Base-by-base conservation (phyloP, 805 yeast genomes). In the Kodamaea kakaduensis region DNA sequence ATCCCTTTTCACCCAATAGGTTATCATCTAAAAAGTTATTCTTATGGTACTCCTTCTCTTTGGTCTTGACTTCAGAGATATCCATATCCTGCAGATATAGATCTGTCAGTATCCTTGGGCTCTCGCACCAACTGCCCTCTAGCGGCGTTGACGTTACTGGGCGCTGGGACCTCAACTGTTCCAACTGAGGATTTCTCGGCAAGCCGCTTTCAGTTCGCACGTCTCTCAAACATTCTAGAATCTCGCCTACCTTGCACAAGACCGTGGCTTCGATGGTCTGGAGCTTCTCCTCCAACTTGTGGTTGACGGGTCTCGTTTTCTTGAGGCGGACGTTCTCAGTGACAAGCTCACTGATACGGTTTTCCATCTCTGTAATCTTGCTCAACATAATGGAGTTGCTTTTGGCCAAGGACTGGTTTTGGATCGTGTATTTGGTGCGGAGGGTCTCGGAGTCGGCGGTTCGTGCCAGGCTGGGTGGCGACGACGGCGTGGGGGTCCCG, bases 331-430 rank as follows among this genome's bases (percentile, higher is more conserved):
- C 59, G 44, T 77, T 77, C 42, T 77, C 80, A 39, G 65, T 69
- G 9, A 69, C 65, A 45, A 78, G 52, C 13, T 70, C 75, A 15
- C 68, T 60, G 16, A 78, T 51, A 39, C 65, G 71, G 9, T 57
- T 50, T 51, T 81, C 86, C 51, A 83, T 52, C 18, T 69, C 75
- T 3, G 70, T 54, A 17, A 81, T 61, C 43, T 66, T 73, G 24
- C 68, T 51, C 66, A 71, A 62, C 51, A 81, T 58, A 15, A 65
- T 51, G 3, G 81, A 70, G 50, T 78, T 80, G 32, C 70, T 73
- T 42, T 68, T 74, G 1, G 85, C 85, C 17, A 83, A 55, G n/a
- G 72, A 69, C 35, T 64, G 66, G 54, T 82, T 82, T 47, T 75
- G 81, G n/a, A 50, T 51, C 5, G 52, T 32, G 35, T 62, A 69